These are phyloP conservation scores for Boletus rufocinnamomeus DNA, from an alignment of 768 basidiomycete species.

Conservation along the genomic window DNA sequence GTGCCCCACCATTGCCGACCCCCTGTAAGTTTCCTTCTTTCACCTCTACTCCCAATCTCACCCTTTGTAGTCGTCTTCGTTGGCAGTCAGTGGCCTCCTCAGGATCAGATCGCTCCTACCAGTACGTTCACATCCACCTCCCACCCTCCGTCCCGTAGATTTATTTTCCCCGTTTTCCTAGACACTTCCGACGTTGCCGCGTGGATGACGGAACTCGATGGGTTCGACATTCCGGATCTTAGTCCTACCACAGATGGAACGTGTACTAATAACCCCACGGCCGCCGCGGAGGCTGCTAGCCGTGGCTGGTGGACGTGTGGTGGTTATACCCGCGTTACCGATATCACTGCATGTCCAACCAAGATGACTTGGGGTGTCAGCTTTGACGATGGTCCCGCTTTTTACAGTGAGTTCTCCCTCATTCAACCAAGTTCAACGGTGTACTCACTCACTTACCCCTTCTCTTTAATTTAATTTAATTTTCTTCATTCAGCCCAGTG, in stretches of 20 bases:
- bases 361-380: conserved; percentile 79
- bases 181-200: conserved; percentile 51
- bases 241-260: conserved; percentile 67
- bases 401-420: conserved; percentile 62
- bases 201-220: conserved; percentile 80
- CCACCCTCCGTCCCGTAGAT: not conserved
- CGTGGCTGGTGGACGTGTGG: conserved; percentile 95
- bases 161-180: not conserved
- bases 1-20: conserved; percentile 67
- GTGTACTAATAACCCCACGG: conserved; percentile 59
- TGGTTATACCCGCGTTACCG: conserved; percentile 55
- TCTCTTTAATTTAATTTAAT: not conserved
- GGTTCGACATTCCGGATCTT: conserved; percentile 65
- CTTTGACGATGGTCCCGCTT: conserved; percentile 87
- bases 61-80: conserved; percentile 44
- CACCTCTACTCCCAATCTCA: not conserved
- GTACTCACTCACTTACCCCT: conserved; percentile 11
- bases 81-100: conserved; percentile 57
- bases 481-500: conserved; percentile 50
- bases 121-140: conserved; percentile 40
- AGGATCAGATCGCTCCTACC: conserved; percentile 61
- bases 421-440: not conserved
- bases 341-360: conserved; percentile 69
- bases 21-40: conserved; percentile 45
- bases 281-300: conserved; percentile 54